Evolutionary conservation across 2,329 filamentous ascomycete genomes (phyloP), one percentile per base, ranked within the genome.

Genomic region (Chrysosporium queenslandicum): DNA sequence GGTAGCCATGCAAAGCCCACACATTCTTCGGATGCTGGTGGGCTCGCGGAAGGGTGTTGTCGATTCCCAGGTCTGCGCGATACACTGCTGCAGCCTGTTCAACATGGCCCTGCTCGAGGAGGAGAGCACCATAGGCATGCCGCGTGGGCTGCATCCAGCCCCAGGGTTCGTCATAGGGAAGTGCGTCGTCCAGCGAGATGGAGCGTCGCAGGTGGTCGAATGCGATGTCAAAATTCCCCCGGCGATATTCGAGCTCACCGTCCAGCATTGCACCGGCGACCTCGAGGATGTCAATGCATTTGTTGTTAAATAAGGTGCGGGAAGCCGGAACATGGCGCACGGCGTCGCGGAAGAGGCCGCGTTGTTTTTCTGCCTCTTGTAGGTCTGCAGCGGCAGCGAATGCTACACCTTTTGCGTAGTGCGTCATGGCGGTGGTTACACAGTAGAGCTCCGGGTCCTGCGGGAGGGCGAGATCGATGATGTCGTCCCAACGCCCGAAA

Each of bases 61-160:
- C 74, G 12, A 82, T 60, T 0, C 82, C 82, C 12, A 86, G 63
- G 59, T 86, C 82, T 0, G 79, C 80, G 18, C 66, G 69, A 57
- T 86, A 86, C 1, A 81, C 74, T 0, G 62, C 71, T 1, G 74
- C 66, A 0, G 82, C 81, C 46, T 83, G 71, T 21, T 77, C 72
- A 0, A 77, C 68, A n/a, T 69, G 69, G 0, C 77, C 79, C 60
- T 85, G 83, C 61, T 88, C 85, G 11, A 86, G 71, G 27, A 86
- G 63, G 2, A 89, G 70, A 0, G 84, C 85, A 1, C 81, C 84
- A 47, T 83, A 83, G 0, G 84, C 84, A 64, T 88, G 85, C 2
- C 83, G 73, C 0, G 80, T 78, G 0, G 85, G 85, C 61, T 86
- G 82, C 83, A 88, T 87, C 84, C 85, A 88, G 0, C 82, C 82